These are phyloP conservation scores for Benincasa hispida DNA, from an alignment of 306 rosid genomes.

Conservation along the genomic window DNA sequence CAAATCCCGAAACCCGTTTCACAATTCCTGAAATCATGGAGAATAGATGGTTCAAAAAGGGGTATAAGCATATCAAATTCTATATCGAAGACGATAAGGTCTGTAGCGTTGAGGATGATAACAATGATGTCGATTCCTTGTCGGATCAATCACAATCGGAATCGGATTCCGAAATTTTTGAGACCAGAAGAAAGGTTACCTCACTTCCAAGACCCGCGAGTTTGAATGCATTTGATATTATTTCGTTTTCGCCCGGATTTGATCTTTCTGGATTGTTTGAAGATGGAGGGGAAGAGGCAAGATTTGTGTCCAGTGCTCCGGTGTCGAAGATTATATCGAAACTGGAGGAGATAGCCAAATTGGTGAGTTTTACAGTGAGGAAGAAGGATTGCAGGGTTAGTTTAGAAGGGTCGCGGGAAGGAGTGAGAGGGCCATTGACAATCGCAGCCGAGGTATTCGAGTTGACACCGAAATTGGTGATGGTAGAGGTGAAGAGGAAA, in stretches of 20 bases:
- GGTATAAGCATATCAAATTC: conserved; percentile 71
- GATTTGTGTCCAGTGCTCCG: conserved; percentile 64
- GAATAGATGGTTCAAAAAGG: conserved; percentile 81
- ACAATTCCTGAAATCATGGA: conserved; percentile 77
- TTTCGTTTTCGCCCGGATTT: conserved; percentile 64
- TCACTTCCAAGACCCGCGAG: conserved; percentile 53
- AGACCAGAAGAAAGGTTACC: conserved; percentile 12
- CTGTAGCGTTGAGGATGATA: conserved; percentile 41
- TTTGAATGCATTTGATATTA: conserved; percentile 81
- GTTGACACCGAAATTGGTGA: conserved; percentile 62
- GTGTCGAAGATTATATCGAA: conserved; percentile 62
- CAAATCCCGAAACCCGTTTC: conserved; percentile 57
- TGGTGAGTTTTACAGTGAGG: conserved; percentile 73
- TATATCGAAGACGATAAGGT: conserved; percentile 78
- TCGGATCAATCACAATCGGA: conserved; percentile 38
- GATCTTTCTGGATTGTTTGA: conserved; percentile 87
- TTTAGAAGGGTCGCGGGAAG: conserved; percentile 70
- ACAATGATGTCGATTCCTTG: conserved; percentile 21
- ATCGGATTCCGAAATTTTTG: conserved; percentile 24
- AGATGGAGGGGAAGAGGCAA: conserved; percentile 60
- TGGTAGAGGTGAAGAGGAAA: conserved; percentile 82
- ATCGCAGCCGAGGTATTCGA: conserved; percentile 86
- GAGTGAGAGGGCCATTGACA: conserved; percentile 72
- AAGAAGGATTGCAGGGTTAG: conserved; percentile 84
- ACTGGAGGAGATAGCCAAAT: conserved; percentile 68